Evolutionary conservation across 78 protist genomes (phyloP), one percentile per base, ranked within the genome.

Genomic region (Chrysochromulina parva): DNA sequence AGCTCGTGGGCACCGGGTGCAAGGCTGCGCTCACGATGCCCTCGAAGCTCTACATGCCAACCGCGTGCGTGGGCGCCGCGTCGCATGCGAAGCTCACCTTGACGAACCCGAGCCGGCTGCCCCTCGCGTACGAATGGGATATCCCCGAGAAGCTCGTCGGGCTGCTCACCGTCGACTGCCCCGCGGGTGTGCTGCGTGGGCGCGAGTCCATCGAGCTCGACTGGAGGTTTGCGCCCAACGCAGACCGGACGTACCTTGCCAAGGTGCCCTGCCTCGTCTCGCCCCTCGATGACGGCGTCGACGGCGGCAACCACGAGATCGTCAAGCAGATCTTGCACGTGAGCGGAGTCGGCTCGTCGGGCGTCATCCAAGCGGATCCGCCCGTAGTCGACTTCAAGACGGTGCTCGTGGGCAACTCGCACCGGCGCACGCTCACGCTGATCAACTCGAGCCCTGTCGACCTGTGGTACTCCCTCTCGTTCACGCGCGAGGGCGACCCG

Each of bases 61-160:
- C 82, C 52, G 80, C 92, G 81, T 80, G 88, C 92, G 76, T 78
- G n/a, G 92, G 92, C 54, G 50, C 80, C 22, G 26, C 55, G 52
- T 55, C 88, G 20, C 0, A 17, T 24, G n/a, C 60, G 20, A 11
- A 66, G 58, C 10, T 59, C 38, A 7, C 54, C 50, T 26, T 90
- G 24, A 11, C 53, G 19, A 90, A 90, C 92, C 88, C 82, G 16
- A 11, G 58, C 19, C 87, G 92, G 60, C 17, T 80, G 5, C 88
- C 92, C 2, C 53, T 90, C 52, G 74, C 47, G 26, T 90, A n/a
- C 81, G 16, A 47, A 24, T 78, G 88, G 81, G 47, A n/a, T 28
- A 6, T 90, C 1, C 81, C 92, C 11, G 66, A 90, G 50, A 1
- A 11, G 17, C 10, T 0, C 65, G 3, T 28, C 38, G 28, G 14